Percentiles rank a stretch among this genome's conserved stretches.
phyloP scores from a whole-genome alignment of 139 green algal genomes.

The Chlorella sorokiniana region DNA sequence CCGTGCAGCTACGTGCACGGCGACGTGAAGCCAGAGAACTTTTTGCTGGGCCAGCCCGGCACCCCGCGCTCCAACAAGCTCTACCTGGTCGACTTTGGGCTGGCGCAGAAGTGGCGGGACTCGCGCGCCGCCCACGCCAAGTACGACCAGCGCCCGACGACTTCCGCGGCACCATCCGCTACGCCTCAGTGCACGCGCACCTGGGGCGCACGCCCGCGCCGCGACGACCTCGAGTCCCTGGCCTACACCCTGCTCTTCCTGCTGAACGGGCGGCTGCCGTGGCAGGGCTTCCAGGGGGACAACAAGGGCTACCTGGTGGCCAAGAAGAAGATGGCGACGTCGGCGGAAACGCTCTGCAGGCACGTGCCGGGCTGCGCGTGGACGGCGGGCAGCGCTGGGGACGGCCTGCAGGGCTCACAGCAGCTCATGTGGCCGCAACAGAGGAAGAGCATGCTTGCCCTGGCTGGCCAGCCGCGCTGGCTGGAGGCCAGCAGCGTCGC shows the following conservation, averaged over 20 bases:
- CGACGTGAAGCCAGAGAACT: constrained; percentile 99
- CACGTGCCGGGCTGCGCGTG: too few relatives aligned
- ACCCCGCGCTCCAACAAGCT: constrained; percentile 87
- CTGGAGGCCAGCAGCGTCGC: too few relatives aligned
- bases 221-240: constrained; percentile 96
- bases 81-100: constrained; percentile 94
- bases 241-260: constrained; percentile 99
- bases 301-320: constrained; percentile 95
- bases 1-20: constrained; percentile 91
- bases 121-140: constrained; percentile 83
- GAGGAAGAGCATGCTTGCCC: too few relatives aligned
- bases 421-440: too few relatives aligned
- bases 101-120: constrained; percentile 84
- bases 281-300: constrained; percentile 83
- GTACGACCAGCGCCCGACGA: constrained; percentile 96
- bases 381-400: not conserved
- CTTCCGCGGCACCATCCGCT: constrained; percentile 95
- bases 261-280: constrained; percentile 88
- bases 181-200: constrained; percentile 96
- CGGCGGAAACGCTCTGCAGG: constrained; percentile 86
- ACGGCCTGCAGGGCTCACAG: too few relatives aligned
- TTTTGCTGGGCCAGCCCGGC: constrained; percentile 85
- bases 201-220: constrained; percentile 88
- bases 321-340: constrained; percentile 98
- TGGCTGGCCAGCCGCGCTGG: too few relatives aligned